Percentiles rank a stretch among this genome's conserved stretches.
These are phyloP conservation scores for Pinus tabuliformis DNA, from an alignment of 75 land plant genomes.

Conservation along the genomic window DNA sequence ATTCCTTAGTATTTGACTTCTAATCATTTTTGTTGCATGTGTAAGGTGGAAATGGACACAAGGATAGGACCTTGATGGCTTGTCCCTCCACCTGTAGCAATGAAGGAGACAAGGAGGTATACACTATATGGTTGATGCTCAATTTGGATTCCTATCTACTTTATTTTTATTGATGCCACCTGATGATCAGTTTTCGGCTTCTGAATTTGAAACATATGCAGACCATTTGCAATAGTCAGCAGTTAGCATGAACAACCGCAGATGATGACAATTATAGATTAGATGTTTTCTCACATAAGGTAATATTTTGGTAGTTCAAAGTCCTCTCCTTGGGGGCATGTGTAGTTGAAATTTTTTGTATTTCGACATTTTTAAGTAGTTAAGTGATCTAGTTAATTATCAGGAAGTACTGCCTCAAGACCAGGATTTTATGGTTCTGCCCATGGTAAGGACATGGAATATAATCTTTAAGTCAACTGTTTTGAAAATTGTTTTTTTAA, in stretches of 20 bases:
- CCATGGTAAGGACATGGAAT: background rate
- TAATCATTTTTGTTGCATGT: background rate
- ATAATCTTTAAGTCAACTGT: background rate
- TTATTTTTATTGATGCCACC: background rate
- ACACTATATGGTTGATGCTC: background rate
- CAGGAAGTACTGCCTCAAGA: background rate
- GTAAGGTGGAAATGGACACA: slow-evolving; percentile 3
- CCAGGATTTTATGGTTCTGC: background rate
- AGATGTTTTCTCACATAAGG: background rate
- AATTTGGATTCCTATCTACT: background rate
- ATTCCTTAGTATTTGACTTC: too few relatives aligned
- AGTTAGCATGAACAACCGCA: background rate
- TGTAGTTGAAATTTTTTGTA: background rate
- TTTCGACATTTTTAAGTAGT: background rate
- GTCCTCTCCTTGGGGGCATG: background rate
- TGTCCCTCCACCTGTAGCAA: slow-evolving; percentile 1
- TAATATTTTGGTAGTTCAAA: background rate
- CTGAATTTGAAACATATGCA: background rate
- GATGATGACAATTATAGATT: background rate
- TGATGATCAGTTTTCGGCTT: background rate
- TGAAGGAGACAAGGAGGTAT: slow-evolving; percentile 3
- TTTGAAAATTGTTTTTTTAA: background rate
- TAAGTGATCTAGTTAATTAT: background rate
- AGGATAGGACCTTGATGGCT: background rate
- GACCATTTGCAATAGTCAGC: background rate